Percentiles rank a stretch among this genome's conserved stretches.
These are phyloP conservation scores for Leonotis leonurus DNA, from an alignment of 257 asterid species.

Conservation along the genomic window DNA sequence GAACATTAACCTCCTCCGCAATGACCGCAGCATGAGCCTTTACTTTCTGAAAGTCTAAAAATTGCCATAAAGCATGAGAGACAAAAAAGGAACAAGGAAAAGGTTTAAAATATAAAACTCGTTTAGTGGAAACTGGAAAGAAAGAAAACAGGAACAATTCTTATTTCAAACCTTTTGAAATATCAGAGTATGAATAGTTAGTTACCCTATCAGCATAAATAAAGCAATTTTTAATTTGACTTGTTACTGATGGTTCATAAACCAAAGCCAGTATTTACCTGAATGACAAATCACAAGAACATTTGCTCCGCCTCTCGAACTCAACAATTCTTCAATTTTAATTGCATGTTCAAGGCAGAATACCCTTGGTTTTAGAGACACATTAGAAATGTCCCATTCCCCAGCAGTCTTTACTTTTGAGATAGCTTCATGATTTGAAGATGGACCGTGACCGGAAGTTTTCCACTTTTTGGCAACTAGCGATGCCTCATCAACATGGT, in stretches of 20 bases:
- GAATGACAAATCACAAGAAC: constrained; percentile 94
- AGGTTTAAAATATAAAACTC: no score
- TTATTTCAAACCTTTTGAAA: no score
- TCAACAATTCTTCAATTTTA: constrained; percentile 66
- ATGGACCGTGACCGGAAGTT: constrained; percentile 11
- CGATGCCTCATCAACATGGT: constrained; percentile 17
- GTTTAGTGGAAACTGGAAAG: no score
- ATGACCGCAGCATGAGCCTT: constrained; percentile 63
- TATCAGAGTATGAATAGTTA: no score
- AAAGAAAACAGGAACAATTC: neutral
- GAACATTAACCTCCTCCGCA: constrained; percentile 59
- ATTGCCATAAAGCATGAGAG: no score
- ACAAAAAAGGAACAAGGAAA: no score
- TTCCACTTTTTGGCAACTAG: constrained; percentile 25
- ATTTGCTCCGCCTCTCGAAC: constrained; percentile 73
- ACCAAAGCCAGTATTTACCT: constrained; percentile 37
- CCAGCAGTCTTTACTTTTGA: constrained; percentile 20
- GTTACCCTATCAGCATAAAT: no score
- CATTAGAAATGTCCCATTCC: constrained; percentile 43
- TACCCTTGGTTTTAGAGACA: constrained; percentile 49
- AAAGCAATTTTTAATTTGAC: neutral
- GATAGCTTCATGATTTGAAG: constrained; percentile 24
- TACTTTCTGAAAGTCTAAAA: constrained; percentile 73
- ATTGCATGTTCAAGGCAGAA: constrained; percentile 96
- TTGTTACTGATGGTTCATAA: neutral